Percentiles rank a stretch among this genome's conserved stretches.
phyloP scores from a whole-genome alignment of 108 stramenopile species.

The Ochromonas danica region DNA sequence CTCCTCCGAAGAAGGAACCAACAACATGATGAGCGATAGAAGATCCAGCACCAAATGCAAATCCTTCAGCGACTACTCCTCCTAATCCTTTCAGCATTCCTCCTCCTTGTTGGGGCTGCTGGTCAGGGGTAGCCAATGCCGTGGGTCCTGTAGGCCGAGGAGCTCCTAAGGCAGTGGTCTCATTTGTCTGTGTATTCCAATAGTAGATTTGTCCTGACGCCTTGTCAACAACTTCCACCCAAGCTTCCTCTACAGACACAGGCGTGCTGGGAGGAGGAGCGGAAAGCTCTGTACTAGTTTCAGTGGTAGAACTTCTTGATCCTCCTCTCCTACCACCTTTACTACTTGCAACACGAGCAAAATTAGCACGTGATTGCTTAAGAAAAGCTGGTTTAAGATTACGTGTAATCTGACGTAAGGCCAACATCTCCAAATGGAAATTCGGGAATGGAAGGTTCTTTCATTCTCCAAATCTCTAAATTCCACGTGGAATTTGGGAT shows the following conservation, averaged over 20 bases:
- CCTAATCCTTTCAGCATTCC: slow-evolving; percentile 21
- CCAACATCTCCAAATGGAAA: too few species aligned
- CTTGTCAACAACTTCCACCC: background rate
- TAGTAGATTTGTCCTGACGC: slow-evolving; percentile 6
- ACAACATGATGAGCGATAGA: slow-evolving; percentile 24
- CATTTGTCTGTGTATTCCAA: slow-evolving; percentile 31
- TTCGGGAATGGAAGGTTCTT: too few species aligned
- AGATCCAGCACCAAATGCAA: slow-evolving; percentile 30
- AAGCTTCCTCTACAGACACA: slow-evolving; percentile 13
- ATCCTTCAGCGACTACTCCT: slow-evolving; percentile 8
- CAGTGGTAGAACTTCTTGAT: too few species aligned
- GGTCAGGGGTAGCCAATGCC: background rate
- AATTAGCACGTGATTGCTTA: too few species aligned
- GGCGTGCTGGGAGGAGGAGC: background rate
- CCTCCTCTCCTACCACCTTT: too few species aligned
- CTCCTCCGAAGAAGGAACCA: slow-evolving; percentile 28
- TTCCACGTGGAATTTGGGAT: too few species aligned
- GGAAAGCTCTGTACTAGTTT: too few species aligned
- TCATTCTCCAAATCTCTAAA: too few species aligned
- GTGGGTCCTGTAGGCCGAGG: background rate
- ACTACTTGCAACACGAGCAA: too few species aligned
- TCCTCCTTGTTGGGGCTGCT: slow-evolving; percentile 10
- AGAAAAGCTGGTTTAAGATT: too few species aligned
- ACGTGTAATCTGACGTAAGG: too few species aligned
- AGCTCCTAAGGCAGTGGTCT: slow-evolving; percentile 18